Conservation (phyloP, 768 basidiomycete species). For the Lactarius evosmus region DNA sequence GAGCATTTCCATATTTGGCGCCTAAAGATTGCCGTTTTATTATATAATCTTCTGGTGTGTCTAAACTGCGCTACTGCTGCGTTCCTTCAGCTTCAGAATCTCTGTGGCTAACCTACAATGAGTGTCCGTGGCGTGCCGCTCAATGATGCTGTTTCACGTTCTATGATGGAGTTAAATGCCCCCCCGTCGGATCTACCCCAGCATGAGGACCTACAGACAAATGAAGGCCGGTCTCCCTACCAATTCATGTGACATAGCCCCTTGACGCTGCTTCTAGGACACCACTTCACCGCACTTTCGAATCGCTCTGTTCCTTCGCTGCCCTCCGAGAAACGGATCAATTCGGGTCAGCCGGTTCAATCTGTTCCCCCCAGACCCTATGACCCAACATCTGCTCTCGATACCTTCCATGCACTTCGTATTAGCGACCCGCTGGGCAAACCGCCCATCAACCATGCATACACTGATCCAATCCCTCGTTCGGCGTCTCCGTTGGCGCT, state of each 20-base stretch:
- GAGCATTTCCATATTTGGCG: background rate
- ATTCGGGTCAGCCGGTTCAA: background rate
- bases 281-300: constrained; percentile 7
- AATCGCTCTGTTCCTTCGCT: constrained; percentile 23
- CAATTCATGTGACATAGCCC: background rate
- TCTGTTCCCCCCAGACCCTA: constrained; percentile 29
- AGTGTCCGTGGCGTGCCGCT: background rate
- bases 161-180: constrained; percentile 14
- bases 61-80: too few species aligned
- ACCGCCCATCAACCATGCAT: constrained; percentile 32
- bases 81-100: too few species aligned
- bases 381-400: constrained; percentile 47
- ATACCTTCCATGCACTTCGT: constrained; percentile 53
- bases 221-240: constrained; percentile 8
- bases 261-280: constrained; percentile 14
- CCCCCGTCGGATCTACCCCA: background rate
- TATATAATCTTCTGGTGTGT: background rate
- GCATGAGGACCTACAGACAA: constrained; percentile 2
- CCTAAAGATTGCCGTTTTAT: too few species aligned
- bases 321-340: constrained; percentile 16
- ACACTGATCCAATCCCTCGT: constrained; percentile 49
- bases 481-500: constrained; percentile 58
- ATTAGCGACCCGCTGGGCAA: constrained; percentile 42
- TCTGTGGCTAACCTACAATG: background rate
- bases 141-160: constrained; percentile 8